These are phyloP conservation scores for Galerina marginata DNA, from an alignment of 768 basidiomycete species.

Conservation along the genomic window DNA sequence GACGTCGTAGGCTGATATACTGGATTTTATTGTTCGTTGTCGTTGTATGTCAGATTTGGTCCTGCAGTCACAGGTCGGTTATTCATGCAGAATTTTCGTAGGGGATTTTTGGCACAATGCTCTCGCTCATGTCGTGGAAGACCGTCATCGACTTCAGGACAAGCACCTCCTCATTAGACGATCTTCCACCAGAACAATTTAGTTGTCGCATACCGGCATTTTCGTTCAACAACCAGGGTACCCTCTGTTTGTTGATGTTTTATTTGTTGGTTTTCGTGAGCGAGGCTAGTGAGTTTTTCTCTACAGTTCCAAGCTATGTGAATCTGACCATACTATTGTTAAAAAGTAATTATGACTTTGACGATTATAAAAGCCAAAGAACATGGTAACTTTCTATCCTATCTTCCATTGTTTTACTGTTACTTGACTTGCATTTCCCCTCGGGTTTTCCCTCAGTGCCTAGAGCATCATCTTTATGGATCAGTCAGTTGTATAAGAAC, in stretches of 20 bases:
- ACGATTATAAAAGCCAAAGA: conserved; percentile 6
- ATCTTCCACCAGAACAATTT: neutral
- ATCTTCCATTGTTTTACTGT: neutral
- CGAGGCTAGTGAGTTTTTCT: neutral
- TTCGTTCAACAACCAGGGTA: conserved; percentile 3
- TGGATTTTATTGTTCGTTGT: neutral
- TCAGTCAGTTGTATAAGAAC: conserved; percentile 2
- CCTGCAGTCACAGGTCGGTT: neutral
- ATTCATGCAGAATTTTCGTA: neutral
- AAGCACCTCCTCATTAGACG: neutral
- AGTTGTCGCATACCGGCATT: neutral
- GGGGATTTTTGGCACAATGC: neutral
- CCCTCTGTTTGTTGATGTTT: conserved; percentile 2
- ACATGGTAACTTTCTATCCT: neutral
- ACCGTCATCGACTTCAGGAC: neutral
- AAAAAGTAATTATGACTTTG: neutral
- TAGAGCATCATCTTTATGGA: neutral
- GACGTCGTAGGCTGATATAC: conserved; percentile 1
- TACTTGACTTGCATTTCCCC: neutral
- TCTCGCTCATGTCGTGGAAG: neutral
- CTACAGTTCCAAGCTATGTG: neutral
- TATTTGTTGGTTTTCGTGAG: conserved; percentile 2
- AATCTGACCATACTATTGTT: neutral
- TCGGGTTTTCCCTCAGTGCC: neutral
- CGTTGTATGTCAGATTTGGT: neutral